These are phyloP conservation scores for Dactylis glomerata DNA, from an alignment of 176 grass and related monocot species.

Conservation along the genomic window DNA sequence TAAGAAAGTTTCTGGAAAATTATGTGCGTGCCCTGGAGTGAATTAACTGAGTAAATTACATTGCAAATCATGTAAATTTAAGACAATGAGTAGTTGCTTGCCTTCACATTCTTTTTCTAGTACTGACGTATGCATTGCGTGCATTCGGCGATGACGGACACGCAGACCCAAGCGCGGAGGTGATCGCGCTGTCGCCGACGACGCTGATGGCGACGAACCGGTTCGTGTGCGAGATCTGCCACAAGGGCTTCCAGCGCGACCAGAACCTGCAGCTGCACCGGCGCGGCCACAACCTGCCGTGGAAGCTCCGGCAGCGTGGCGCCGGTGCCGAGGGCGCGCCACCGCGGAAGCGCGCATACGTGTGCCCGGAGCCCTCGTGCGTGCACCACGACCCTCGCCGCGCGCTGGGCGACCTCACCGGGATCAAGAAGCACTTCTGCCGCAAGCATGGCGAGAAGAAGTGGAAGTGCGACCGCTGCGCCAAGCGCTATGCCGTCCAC, in stretches of 20 bases:
- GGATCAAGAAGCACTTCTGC: slow-evolving; percentile 83
- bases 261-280: slow-evolving; percentile 99
- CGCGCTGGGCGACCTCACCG: slow-evolving; percentile 75
- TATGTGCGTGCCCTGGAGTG: not conserved
- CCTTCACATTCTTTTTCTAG: not conserved
- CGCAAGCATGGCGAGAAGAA: slow-evolving; percentile 90
- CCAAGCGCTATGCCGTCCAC: slow-evolving; percentile 91
- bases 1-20: not conserved
- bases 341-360: slow-evolving; percentile 55
- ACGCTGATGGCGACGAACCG: slow-evolving; percentile 85
- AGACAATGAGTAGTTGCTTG: not conserved
- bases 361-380: slow-evolving; percentile 65
- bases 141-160: not conserved
- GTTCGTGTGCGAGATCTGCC: slow-evolving; percentile 95
- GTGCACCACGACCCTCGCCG: slow-evolving; percentile 66
- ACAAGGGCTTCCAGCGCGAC: slow-evolving; percentile 89
- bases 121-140: not conserved
- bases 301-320: slow-evolving; percentile 73
- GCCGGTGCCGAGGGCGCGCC: not conserved
- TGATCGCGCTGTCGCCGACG: slow-evolving; percentile 75
- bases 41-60: not conserved
- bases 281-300: slow-evolving; percentile 94
- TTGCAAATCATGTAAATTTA: not conserved
- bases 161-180: slow-evolving; percentile 83
- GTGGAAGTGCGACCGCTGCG: slow-evolving; percentile 77